A percentile compares a stretch with the other conserved stretches of the same genome.
Conservation (phyloP, 768 basidiomycete genomes). For the Hygrocybe coccinea region DNA sequence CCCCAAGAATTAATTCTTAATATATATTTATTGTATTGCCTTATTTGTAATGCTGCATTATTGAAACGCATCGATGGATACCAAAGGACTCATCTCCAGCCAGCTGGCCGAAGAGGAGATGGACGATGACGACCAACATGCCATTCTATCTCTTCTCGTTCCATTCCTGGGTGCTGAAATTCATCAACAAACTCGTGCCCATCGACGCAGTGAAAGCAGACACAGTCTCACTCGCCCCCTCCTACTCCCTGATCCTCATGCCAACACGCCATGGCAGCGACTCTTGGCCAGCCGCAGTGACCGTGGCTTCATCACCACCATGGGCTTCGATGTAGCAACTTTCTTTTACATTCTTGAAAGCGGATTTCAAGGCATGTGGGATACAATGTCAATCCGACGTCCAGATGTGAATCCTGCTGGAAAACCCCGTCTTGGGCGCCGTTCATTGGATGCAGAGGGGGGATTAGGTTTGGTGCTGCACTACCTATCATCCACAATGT, state of each 20-base stretch:
- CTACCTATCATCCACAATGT: slow-evolving; percentile 39
- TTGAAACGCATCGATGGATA: too few species aligned
- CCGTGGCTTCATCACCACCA: too few species aligned
- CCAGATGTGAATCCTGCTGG: slow-evolving; percentile 20
- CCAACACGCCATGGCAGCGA: too few species aligned
- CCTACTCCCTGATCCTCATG: too few species aligned
- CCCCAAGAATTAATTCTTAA: too few species aligned
- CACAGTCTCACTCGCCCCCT: slow-evolving; percentile 28
- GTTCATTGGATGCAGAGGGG: slow-evolving; percentile 38
- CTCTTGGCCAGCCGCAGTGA: too few species aligned
- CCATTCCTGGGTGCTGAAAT: too few species aligned
- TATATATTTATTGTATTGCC: too few species aligned
- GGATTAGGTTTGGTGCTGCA: slow-evolving; percentile 40
- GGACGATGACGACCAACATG: not conserved
- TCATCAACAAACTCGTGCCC: not conserved
- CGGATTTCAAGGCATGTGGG: slow-evolving; percentile 31
- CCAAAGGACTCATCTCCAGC: not conserved
- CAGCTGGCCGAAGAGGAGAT: not conserved
- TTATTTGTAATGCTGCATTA: too few species aligned
- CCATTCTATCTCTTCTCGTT: not conserved
- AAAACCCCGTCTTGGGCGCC: slow-evolving; percentile 20
- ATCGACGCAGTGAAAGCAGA: slow-evolving; percentile 6
- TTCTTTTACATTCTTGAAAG: slow-evolving; percentile 31
- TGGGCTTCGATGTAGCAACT: slow-evolving; percentile 33
- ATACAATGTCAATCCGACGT: slow-evolving; percentile 27